Evolutionary conservation across 192 early-diverging fungal species (phyloP).

Genomic region (Coemansia sp.): DNA sequence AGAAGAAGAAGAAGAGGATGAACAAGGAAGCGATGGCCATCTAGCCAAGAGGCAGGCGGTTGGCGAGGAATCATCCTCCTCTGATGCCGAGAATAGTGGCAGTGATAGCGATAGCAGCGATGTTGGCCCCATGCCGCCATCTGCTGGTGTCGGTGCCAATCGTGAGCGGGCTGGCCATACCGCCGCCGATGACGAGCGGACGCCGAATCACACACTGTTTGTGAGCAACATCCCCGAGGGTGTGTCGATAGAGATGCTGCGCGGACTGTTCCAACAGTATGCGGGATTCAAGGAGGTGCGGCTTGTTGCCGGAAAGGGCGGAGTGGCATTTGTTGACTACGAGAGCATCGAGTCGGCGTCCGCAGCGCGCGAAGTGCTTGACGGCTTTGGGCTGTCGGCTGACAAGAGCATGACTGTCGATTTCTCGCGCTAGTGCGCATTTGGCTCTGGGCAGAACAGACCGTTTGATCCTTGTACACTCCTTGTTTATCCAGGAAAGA

Average conservation of each 20-base stretch:
- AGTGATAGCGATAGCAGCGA: slow-evolving; percentile 22
- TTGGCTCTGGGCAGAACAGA: not conserved
- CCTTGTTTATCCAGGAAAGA: too few relatives aligned
- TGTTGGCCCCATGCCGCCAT: slow-evolving; percentile 33
- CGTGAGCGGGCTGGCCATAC: not conserved
- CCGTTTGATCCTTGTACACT: not conserved
- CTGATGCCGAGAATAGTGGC: slow-evolving; percentile 12
- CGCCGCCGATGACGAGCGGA: not conserved
- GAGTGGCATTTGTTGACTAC: slow-evolving; percentile 54
- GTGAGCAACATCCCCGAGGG: slow-evolving; percentile 40
- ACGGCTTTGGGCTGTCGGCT: slow-evolving; percentile 40
- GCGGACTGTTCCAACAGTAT: slow-evolving; percentile 52
- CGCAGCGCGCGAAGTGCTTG: slow-evolving; percentile 40
- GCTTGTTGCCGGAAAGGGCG: slow-evolving; percentile 28
- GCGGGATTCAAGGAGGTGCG: slow-evolving; percentile 48
- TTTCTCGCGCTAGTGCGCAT: slow-evolving; percentile 35
- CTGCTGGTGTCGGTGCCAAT: not conserved
- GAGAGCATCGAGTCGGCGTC: slow-evolving; percentile 28
- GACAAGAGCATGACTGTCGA: slow-evolving; percentile 40
- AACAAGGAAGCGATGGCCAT: slow-evolving; percentile 18
- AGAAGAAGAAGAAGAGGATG: not conserved
- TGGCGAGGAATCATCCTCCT: not conserved
- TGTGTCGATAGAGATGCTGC: slow-evolving; percentile 34
- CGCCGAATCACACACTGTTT: slow-evolving; percentile 43
- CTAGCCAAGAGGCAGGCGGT: slow-evolving; percentile 19